Evolutionary conservation across 2,329 filamentous ascomycete genomes (phyloP).

Genomic region (Colletotrichum sp.): DNA sequence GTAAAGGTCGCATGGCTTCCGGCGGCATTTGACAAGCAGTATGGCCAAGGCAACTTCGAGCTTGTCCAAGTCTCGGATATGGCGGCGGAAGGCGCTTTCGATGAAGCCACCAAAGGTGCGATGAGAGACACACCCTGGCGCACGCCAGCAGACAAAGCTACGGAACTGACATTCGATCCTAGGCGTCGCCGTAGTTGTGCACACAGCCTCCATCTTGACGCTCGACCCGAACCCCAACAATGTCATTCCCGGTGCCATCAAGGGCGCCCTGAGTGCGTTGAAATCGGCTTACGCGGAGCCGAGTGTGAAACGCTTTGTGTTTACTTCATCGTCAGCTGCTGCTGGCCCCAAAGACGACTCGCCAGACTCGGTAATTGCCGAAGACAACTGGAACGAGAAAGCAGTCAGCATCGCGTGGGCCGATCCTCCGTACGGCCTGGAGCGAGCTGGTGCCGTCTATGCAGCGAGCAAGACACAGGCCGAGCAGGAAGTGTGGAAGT

Average conservation of each 20-base stretch:
- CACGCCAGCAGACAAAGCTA: neutral
- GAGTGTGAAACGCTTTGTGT: constrained; percentile 37
- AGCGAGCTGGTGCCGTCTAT: constrained; percentile 31
- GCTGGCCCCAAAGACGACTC: neutral
- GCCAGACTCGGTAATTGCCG: neutral
- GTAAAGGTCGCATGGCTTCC: constrained; percentile 36
- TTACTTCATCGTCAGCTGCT: constrained; percentile 16
- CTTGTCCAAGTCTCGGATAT: constrained; percentile 42
- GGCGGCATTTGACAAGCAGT: constrained; percentile 31
- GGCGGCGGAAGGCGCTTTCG: constrained; percentile 36
- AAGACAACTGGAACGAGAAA: constrained; percentile 32
- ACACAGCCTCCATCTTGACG: constrained; percentile 45
- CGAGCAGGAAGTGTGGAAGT: constrained; percentile 43
- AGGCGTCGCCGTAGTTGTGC: constrained; percentile 39
- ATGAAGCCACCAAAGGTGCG: constrained; percentile 40
- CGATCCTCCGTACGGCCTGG: constrained; percentile 27
- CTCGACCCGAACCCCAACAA: constrained; percentile 44
- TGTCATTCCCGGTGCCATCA: constrained; percentile 42
- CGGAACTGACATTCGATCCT: constrained; percentile 14
- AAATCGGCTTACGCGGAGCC: constrained; percentile 43
- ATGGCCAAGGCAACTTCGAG: constrained; percentile 35
- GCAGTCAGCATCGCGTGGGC: constrained; percentile 33
- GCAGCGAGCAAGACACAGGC: constrained; percentile 39
- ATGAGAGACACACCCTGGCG: no score
- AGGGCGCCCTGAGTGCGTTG: constrained; percentile 38